phyloP scores from a whole-genome alignment of 768 basidiomycete species.

The Trametes cubensis region DNA sequence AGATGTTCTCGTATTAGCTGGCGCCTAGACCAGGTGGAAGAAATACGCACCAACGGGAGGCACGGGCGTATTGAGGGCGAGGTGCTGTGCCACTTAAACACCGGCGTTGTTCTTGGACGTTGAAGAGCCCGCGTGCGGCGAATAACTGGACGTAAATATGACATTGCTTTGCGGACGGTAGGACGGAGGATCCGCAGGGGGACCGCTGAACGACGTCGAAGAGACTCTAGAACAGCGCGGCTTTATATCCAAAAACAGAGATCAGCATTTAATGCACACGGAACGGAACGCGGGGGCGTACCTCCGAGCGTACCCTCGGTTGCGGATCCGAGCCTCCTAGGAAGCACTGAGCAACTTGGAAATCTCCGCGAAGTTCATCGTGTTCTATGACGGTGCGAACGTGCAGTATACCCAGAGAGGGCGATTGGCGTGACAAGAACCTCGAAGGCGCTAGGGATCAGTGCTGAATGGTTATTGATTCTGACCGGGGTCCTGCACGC shows the following conservation, averaged over 20 bases:
- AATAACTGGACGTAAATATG: constrained; percentile 9
- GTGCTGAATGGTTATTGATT: not conserved
- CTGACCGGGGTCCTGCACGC: constrained; percentile 11
- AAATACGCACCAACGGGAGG: too few relatives aligned
- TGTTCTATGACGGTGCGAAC: constrained; percentile 2
- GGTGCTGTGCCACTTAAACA: constrained; percentile 16
- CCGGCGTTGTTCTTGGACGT: not conserved
- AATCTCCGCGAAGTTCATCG: constrained; percentile 12
- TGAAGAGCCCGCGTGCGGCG: not conserved
- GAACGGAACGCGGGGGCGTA: constrained; percentile 17
- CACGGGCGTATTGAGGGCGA: not conserved
- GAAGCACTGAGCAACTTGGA: not conserved
- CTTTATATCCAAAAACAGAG: constrained; percentile 19
- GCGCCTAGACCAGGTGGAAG: not conserved
- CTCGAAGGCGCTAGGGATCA: not conserved
- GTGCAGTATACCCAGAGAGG: not conserved
- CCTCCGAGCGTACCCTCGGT: constrained; percentile 4
- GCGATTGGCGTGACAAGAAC: constrained; percentile 6
- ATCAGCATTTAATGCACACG: constrained; percentile 13
- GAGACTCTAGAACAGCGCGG: not conserved
- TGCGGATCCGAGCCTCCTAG: constrained; percentile 5
- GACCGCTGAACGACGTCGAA: not conserved
- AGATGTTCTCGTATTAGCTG: not conserved
- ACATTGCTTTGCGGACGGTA: not conserved
- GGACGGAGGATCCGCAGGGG: not conserved